Evolutionary conservation across 2,329 filamentous ascomycete species (phyloP).

Genomic region (Colletotrichum falcatum): DNA sequence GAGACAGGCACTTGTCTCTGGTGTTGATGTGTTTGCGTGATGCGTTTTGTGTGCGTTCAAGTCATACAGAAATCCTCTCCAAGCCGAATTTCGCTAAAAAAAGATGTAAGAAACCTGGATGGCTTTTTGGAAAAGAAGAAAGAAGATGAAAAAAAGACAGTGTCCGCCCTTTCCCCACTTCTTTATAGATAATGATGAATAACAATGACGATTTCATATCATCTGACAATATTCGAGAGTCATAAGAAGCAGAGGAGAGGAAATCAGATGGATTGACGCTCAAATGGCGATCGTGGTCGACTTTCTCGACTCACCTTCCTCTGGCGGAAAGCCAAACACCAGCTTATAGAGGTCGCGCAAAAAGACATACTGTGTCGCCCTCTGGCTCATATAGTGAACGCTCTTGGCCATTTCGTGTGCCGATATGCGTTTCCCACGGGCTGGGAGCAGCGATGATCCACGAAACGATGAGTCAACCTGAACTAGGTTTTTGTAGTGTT

Average conservation of each 20-base stretch:
- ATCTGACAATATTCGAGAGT: neutral
- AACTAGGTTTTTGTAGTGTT: conserved; percentile 85
- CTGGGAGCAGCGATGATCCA: conserved; percentile 64
- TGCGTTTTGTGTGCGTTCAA: neutral
- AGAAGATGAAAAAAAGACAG: neutral
- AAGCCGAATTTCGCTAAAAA: neutral
- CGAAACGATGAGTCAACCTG: conserved; percentile 77
- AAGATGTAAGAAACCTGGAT: neutral
- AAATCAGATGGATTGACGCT: neutral
- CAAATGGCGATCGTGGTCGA: conserved; percentile 72
- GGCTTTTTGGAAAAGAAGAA: neutral
- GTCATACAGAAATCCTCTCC: conserved; percentile 1
- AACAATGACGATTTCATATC: neutral
- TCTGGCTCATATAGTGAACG: conserved; percentile 79
- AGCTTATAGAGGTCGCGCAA: conserved; percentile 84
- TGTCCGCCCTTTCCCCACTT: neutral
- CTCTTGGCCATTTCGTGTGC: conserved; percentile 85
- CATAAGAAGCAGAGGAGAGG: neutral
- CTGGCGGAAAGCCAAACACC: conserved; percentile 86
- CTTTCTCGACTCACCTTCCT: conserved; percentile 79
- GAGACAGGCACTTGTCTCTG: conserved; percentile 33
- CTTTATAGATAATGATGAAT: conserved; percentile 11
- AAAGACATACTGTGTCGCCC: conserved; percentile 79
- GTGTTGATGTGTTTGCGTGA: conserved; percentile 1
- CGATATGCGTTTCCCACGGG: conserved; percentile 68